Percentiles rank a stretch among this genome's conserved stretches.
Conservation (phyloP, 177 flowering plant genomes). For the Vitis hybrid region DNA sequence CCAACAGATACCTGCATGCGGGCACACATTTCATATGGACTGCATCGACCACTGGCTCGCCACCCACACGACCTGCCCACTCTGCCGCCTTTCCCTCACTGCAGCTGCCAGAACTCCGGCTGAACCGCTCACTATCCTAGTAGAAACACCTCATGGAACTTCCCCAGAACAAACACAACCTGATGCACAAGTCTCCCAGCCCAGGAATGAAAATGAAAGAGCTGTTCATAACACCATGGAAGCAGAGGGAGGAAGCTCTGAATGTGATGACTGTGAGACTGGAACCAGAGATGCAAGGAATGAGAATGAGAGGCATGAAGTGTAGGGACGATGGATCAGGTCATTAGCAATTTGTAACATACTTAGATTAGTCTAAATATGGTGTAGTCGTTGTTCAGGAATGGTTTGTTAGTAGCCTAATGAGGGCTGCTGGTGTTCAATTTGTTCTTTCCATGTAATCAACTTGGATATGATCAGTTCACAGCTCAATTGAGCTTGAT, state of each 20-base stretch:
- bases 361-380: too few relatives aligned
- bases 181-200: slow-evolving; percentile 1
- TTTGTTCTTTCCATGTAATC: too few relatives aligned
- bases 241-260: slow-evolving; percentile 12
- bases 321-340: too few relatives aligned
- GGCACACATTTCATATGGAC: slow-evolving; percentile 84
- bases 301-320: slow-evolving; percentile 1
- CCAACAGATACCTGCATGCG: slow-evolving; percentile 81
- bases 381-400: too few relatives aligned
- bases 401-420: too few relatives aligned
- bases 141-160: slow-evolving; percentile 11
- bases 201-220: slow-evolving; percentile 7
- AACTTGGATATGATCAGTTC: too few relatives aligned
- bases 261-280: slow-evolving; percentile 6
- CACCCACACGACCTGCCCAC: slow-evolving; percentile 76
- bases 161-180: slow-evolving; percentile 12
- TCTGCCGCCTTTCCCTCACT: slow-evolving; percentile 77
- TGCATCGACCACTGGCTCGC: slow-evolving; percentile 86
- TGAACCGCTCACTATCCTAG: slow-evolving; percentile 9
- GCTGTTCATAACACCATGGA: neutral
- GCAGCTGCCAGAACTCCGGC: slow-evolving; percentile 31
- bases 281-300: slow-evolving; percentile 7
- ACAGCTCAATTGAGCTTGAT: too few relatives aligned
- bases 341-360: too few relatives aligned
- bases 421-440: too few relatives aligned